These are phyloP conservation scores for Trichoderma arundinaceum DNA, from an alignment of 2,329 filamentous ascomycete genomes.

Conservation along the genomic window DNA sequence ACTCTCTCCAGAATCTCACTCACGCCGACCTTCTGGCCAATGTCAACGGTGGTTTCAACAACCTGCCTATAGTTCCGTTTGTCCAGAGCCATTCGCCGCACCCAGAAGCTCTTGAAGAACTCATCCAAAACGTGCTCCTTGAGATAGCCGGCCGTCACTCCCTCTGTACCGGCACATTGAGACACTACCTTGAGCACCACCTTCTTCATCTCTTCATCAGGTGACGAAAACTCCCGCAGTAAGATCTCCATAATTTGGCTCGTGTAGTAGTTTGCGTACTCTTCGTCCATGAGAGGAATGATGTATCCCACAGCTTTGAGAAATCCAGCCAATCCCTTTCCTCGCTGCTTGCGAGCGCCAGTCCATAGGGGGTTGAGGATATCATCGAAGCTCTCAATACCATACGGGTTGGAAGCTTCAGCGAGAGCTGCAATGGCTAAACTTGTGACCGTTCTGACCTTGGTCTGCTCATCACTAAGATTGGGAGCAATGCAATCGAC, in stretches of 20 bases:
- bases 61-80: conserved; percentile 98
- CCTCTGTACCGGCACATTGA: conserved; percentile 91
- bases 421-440: conserved; percentile 93
- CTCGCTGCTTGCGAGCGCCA: conserved; percentile 91
- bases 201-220: conserved; percentile 99
- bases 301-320: conserved; percentile 98
- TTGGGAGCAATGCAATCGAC: conserved; percentile 97
- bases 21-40: conserved; percentile 97
- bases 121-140: conserved; percentile 95
- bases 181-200: conserved; percentile 97
- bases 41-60: conserved; percentile 95
- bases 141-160: conserved; percentile 91
- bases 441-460: conserved; percentile 94
- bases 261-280: conserved; percentile 99
- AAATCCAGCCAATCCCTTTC: conserved; percentile 94
- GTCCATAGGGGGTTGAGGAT: conserved; percentile 98
- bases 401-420: conserved; percentile 95
- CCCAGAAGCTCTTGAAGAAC: conserved; percentile 99
- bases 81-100: conserved; percentile 93
- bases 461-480: conserved; percentile 95
- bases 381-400: conserved; percentile 98
- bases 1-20: conserved; percentile 93
- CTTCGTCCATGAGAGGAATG: conserved; percentile 98
- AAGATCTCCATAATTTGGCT: conserved; percentile 99
- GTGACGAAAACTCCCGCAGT: conserved; percentile 92